phyloP scores from a whole-genome alignment of 129 eudicot species.

The Centrapalus pauciflorus region DNA sequence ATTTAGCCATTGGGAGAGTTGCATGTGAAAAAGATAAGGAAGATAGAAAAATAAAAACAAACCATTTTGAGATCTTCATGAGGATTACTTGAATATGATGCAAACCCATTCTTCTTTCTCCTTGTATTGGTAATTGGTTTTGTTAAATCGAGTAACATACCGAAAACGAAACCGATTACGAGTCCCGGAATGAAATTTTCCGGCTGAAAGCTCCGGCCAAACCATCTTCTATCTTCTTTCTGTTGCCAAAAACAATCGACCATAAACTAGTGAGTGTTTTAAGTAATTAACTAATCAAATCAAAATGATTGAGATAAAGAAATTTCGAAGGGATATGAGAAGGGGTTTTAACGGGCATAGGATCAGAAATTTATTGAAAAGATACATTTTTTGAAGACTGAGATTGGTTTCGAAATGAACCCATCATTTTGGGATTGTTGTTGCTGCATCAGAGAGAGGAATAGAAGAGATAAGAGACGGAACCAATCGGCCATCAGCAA shows the following conservation, averaged over 20 bases:
- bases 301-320: neutral
- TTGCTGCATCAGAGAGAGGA: neutral
- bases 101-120: slow-evolving; percentile 12
- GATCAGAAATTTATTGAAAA: neutral
- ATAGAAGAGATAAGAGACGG: neutral
- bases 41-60: neutral
- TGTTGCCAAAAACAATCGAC: slow-evolving; percentile 10
- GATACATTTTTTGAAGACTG: slow-evolving; percentile 34
- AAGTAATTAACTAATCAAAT: neutral
- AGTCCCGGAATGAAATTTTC: slow-evolving; percentile 82
- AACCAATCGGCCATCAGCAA: no score
- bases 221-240: slow-evolving; percentile 43
- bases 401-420: slow-evolving; percentile 25
- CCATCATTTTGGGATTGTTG: slow-evolving; percentile 18
- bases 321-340: neutral
- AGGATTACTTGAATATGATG: slow-evolving; percentile 14
- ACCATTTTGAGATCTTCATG: slow-evolving; percentile 90
- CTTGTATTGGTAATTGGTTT: slow-evolving; percentile 29
- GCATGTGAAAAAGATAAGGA: neutral
- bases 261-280: neutral
- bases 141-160: slow-evolving; percentile 61
- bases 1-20: no score
- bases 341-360: neutral
- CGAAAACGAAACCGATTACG: slow-evolving; percentile 72
- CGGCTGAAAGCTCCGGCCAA: slow-evolving; percentile 67